Evolutionary conservation across 257 asterid species (phyloP).

Genomic region (Jacaranda mimosifolia): DNA sequence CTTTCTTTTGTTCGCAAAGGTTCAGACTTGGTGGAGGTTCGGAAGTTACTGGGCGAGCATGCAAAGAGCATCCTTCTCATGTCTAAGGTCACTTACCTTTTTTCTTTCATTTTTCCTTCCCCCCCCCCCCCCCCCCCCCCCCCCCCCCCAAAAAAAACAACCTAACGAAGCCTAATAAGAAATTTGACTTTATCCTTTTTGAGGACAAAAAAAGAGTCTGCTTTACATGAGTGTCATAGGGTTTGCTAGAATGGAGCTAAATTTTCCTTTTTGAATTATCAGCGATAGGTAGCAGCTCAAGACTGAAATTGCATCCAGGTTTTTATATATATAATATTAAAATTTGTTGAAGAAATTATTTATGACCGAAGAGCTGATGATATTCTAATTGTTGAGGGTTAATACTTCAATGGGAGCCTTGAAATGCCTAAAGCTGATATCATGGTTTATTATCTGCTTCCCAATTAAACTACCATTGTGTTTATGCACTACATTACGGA

Average conservation of each 20-base stretch:
- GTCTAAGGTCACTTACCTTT: conserved; percentile 65
- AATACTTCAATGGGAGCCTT: conserved; percentile 4
- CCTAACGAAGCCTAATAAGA: background rate
- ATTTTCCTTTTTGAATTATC: background rate
- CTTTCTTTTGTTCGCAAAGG: conserved; percentile 83
- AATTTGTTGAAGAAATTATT: background rate
- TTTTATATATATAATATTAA: background rate
- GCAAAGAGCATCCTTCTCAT: conserved; percentile 75
- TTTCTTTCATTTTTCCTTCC: background rate
- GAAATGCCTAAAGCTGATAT: background rate
- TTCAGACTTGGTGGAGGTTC: conserved; percentile 71
- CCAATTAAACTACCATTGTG: conserved; percentile 17
- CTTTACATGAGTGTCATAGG: background rate
- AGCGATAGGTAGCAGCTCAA: conserved; percentile 1
- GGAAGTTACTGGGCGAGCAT: conserved; percentile 69
- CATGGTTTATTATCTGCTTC: conserved; percentile 5
- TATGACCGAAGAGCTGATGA: conserved; percentile 12
- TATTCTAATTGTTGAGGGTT: conserved; percentile 10
- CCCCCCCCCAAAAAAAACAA: too few relatives aligned
- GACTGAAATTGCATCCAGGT: conserved; percentile 1
- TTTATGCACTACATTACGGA: conserved; percentile 8
- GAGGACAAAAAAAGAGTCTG: background rate
- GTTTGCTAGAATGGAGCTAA: background rate
- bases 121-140: too few relatives aligned
- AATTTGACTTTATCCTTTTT: background rate